These are phyloP conservation scores for Colletotrichum sidae DNA, from an alignment of 2,329 filamentous ascomycete genomes.

Conservation along the genomic window DNA sequence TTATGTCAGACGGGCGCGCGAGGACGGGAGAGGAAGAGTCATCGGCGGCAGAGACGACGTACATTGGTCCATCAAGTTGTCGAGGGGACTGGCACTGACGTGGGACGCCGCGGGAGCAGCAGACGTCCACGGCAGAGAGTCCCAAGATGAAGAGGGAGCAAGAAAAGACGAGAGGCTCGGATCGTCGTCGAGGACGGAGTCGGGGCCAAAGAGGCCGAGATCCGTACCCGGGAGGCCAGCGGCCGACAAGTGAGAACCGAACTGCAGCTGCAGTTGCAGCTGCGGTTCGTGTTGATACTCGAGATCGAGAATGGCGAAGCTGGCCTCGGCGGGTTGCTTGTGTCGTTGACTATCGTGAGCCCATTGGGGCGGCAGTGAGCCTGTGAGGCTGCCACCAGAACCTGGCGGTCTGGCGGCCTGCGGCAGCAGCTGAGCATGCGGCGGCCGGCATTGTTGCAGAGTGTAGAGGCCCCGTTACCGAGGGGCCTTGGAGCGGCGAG, in stretches of 20 bases:
- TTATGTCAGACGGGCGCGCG: constrained; percentile 1
- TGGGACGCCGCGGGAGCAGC: constrained; percentile 21
- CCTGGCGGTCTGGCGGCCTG: constrained; percentile 19
- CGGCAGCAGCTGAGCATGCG: constrained; percentile 18
- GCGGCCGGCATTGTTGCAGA: constrained; percentile 37
- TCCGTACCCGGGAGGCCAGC: constrained; percentile 33
- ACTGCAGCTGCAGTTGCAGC: too few relatives aligned
- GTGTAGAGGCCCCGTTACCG: constrained; percentile 35
- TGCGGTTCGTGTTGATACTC: constrained; percentile 13
- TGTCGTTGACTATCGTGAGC: constrained; percentile 18
- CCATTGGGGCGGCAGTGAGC: constrained; percentile 20
- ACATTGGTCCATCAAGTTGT: constrained; percentile 28
- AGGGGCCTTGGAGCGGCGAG: constrained; percentile 24
- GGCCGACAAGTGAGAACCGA: constrained; percentile 12
- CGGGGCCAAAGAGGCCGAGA: constrained; percentile 25
- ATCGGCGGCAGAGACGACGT: neutral
- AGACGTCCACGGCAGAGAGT: constrained; percentile 30
- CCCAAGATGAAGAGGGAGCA: constrained; percentile 29
- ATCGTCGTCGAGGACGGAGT: constrained; percentile 31
- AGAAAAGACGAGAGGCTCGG: constrained; percentile 25
- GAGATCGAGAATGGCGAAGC: constrained; percentile 9
- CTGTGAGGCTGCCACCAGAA: constrained; percentile 28
- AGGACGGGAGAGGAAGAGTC: constrained; percentile 8
- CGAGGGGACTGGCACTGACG: constrained; percentile 33
- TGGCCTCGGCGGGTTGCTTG: constrained; percentile 26